These are phyloP conservation scores for Saturnispora besseyi DNA, from an alignment of 805 yeast genomes.

Conservation along the genomic window DNA sequence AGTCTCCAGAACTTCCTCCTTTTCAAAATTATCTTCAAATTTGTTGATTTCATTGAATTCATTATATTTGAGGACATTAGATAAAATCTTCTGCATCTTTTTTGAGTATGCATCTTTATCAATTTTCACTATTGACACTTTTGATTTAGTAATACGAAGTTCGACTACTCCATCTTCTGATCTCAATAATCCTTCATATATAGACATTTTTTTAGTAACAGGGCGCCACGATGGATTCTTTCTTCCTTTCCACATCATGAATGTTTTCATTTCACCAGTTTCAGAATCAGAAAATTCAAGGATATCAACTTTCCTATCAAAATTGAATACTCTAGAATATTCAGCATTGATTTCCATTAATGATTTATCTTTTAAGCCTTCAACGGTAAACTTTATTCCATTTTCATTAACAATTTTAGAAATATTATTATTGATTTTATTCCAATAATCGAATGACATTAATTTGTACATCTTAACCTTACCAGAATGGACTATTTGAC, in stretches of 20 bases:
- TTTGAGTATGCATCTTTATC: not conserved
- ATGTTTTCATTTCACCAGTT: not conserved
- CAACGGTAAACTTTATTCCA: not conserved
- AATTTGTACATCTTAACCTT: constrained; percentile 61
- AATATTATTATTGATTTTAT: constrained; percentile 1
- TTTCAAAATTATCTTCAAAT: not conserved
- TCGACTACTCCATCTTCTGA: constrained; percentile 4
- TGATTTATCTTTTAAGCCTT: not conserved
- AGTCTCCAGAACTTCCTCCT: not conserved
- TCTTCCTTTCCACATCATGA: constrained; percentile 7
- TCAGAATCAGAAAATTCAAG: not conserved
- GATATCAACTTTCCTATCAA: constrained; percentile 7
- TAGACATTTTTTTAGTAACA: not conserved
- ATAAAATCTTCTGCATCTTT: not conserved
- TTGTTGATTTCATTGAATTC: not conserved
- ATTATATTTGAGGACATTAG: not conserved
- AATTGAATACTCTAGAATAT: constrained; percentile 1
- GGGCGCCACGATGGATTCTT: not conserved
- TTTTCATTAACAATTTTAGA: not conserved
- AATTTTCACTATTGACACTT: not conserved
- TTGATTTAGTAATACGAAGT: not conserved
- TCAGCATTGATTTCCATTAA: constrained; percentile 10
- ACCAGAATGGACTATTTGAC: constrained; percentile 36
- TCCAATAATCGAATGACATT: constrained; percentile 9
- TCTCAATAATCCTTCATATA: not conserved